Base-by-base conservation (phyloP, 1,284 basidiomycete species). In the Clitocybe nebularis region DNA sequence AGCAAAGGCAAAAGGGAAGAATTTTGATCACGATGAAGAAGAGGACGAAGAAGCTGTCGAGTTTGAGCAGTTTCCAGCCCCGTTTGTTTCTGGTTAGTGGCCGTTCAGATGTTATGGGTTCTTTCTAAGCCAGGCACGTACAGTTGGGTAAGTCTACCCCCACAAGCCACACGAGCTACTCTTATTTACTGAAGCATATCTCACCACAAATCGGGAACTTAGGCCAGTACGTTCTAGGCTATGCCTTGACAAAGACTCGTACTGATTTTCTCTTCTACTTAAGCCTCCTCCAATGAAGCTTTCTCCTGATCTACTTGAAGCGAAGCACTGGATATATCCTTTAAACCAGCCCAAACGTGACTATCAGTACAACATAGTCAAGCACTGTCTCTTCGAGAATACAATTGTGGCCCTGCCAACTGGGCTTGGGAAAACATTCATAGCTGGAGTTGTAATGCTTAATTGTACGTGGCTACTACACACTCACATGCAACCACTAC, bases 341-440 rank as follows among this genome's bases (percentile, higher is more conserved):
- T 76, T 89, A 5, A 98, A 99, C 60, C 76, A 79, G 37, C 80
- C 86, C 1, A 91, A 89, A 55, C 84, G 96, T 48, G 86, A 91
- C 54, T 99, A 99, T 59, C 96, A 99, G 56, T 95, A 79, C 61
- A 96, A 98, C 52, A 98, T 99, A 48, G 87, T 93, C 40, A 82
- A 79, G 53, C 77, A 81, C 24, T 89, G 86, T 55, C 75, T 99
- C 21, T 93, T 89, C 54, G 89, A 97, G 38, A 99, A 99, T 58
- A 92, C 92, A 2, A 78, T 99, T 3, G 94, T 98, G 16, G 89
- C 93, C 0, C 69, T 99, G 8, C 96, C 96, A 0, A 99, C 96
- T 0, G 96, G 96, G 46, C 71, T 99, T 4, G 96, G 96, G 14
- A 99, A 99, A 70, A 99, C 96, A 0, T 99, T 99, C 58, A 89